phyloP scores from a whole-genome alignment of 2,329 filamentous ascomycete species.

The Penicillium capsulatum region DNA sequence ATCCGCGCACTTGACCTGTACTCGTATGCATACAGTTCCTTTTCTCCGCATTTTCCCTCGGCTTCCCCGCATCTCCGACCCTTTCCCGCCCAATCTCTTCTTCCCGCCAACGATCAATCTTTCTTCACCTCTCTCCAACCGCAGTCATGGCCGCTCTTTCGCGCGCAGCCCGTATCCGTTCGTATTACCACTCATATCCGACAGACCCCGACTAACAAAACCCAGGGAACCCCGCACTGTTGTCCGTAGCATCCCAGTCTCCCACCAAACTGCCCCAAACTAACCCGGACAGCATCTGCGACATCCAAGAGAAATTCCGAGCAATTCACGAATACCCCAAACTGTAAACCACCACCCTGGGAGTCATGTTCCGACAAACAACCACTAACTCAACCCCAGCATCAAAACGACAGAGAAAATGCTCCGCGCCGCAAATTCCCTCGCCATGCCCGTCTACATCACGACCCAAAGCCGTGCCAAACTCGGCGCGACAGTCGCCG shows the following conservation, averaged over 20 bases:
- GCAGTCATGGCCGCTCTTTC: conserved; percentile 4
- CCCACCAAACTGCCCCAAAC: conserved; percentile 1
- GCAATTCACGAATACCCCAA: conserved; percentile 82
- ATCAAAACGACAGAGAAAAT: conserved; percentile 66
- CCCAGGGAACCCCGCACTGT: conserved; percentile 45
- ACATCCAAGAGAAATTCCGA: conserved; percentile 91
- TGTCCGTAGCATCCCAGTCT: conserved; percentile 37
- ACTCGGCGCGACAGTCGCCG: conserved; percentile 74
- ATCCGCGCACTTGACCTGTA: too few species aligned
- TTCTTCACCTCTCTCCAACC: too few species aligned
- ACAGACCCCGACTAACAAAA: conserved; percentile 7
- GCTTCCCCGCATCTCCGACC: conserved; percentile 20
- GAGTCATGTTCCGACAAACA: neutral
- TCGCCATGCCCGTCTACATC: conserved; percentile 69
- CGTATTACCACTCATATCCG: neutral
- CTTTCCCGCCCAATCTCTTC: conserved; percentile 3
- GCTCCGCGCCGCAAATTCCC: conserved; percentile 52
- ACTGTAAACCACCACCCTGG: conserved; percentile 52
- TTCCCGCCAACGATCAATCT: neutral
- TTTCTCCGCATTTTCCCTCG: conserved; percentile 9
- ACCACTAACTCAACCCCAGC: conserved; percentile 36
- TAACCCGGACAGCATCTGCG: conserved; percentile 66
- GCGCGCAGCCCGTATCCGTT: conserved; percentile 9
- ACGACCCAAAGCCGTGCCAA: conserved; percentile 80
- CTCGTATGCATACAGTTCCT: too few species aligned